Conservation (phyloP, 192 early-diverging fungal genomes). For the Backusella sp. region DNA sequence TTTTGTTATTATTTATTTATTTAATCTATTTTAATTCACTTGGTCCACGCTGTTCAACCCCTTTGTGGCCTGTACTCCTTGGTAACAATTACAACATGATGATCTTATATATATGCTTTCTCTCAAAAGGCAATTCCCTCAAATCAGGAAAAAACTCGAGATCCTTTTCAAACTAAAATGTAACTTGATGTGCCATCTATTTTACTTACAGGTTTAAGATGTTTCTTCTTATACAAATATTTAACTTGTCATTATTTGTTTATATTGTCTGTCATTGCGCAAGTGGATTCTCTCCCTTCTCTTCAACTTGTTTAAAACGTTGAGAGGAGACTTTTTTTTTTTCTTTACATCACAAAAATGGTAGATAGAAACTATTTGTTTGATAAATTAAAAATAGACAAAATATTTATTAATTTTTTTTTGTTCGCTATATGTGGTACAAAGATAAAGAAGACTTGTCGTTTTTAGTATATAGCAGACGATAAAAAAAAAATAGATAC, state of each 20-base stretch:
- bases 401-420: neutral
- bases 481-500: slow-evolving; percentile 2
- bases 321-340: too few relatives aligned
- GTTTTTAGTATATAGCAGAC: slow-evolving; percentile 5
- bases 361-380: slow-evolving; percentile 1
- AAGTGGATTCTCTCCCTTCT: neutral
- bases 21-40: slow-evolving; percentile 2
- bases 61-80: neutral
- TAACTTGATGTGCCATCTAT: slow-evolving; percentile 3
- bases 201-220: neutral
- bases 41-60: neutral
- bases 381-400: neutral
- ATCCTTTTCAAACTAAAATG: neutral
- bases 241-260: neutral
- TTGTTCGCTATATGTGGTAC: neutral
- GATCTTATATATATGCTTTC: neutral
- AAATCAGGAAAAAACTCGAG: neutral
- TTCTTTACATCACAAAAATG: neutral
- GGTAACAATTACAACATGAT: slow-evolving; percentile 7
- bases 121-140: neutral
- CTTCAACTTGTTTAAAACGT: too few relatives aligned
- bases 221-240: neutral
- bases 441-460: neutral
- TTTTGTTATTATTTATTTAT: neutral
- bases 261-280: neutral